Percentiles rank a stretch among this genome's conserved stretches.
Conservation (phyloP, 495 filamentous ascomycete species). For the Aspergillus haitiensis region DNA sequence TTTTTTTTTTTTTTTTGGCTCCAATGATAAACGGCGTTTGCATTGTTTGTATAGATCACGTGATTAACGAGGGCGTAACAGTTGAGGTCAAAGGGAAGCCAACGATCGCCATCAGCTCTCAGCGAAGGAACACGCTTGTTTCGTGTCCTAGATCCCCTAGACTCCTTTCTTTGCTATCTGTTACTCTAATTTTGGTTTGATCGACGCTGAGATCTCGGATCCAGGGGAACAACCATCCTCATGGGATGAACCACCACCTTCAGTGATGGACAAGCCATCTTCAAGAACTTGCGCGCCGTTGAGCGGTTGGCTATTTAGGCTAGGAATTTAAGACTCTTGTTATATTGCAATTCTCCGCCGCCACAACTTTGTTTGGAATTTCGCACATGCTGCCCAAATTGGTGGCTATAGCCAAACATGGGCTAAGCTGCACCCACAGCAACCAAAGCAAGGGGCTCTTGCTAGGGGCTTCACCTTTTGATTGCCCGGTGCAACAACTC, state of each 20-base stretch:
- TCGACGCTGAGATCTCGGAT: neutral
- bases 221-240: neutral
- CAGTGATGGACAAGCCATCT: conserved; percentile 14
- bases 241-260: neutral
- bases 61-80: neutral
- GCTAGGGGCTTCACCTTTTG: conserved; percentile 24
- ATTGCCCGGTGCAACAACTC: conserved; percentile 31
- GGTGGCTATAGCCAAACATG: conserved; percentile 23
- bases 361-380: conserved; percentile 13
- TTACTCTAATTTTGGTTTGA: neutral
- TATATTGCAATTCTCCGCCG: conserved; percentile 23
- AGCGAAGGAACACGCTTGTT: neutral
- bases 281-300: conserved; percentile 12
- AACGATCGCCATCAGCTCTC: conserved; percentile 12
- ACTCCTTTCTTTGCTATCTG: conserved; percentile 21
- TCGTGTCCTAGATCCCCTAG: conserved; percentile 15
- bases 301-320: conserved; percentile 13
- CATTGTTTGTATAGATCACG: conserved; percentile 37
- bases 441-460: conserved; percentile 31
- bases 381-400: conserved; percentile 25
- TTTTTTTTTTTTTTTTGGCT: conserved; percentile 28
- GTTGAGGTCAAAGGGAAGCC: neutral
- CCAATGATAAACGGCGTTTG: conserved; percentile 41
- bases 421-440: conserved; percentile 23
- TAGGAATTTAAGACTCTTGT: conserved; percentile 21